Evolutionary conservation across 345 rosid species (phyloP).

Genomic region (Lenwebbia sp.): DNA sequence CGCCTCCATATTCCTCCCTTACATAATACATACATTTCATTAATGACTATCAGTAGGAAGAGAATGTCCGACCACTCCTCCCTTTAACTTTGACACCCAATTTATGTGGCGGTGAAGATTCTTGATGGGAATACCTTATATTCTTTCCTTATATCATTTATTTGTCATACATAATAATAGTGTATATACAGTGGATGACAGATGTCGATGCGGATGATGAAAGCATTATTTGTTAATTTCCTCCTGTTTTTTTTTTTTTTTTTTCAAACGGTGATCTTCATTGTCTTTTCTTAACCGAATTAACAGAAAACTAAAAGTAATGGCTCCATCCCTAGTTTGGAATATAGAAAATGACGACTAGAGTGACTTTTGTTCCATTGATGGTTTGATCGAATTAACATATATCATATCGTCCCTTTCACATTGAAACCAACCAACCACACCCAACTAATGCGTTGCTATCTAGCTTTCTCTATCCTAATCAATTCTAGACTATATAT

Average conservation of each 20-base stretch:
- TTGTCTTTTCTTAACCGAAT: constrained; percentile 3
- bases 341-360: background rate
- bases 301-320: background rate
- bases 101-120: background rate
- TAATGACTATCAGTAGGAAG: background rate
- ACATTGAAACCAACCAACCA: background rate
- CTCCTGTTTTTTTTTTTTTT: background rate
- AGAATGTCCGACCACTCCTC: background rate
- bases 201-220: background rate
- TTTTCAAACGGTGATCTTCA: background rate
- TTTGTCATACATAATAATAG: background rate
- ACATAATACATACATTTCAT: background rate
- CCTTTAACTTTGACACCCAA: background rate
- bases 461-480: background rate
- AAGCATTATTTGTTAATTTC: background rate
- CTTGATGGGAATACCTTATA: background rate
- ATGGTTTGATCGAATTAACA: background rate
- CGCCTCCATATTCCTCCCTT: background rate
- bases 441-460: background rate
- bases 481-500: background rate
- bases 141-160: background rate
- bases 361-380: background rate
- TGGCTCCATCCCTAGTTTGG: background rate
- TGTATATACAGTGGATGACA: background rate
- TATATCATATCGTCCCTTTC: background rate